These are phyloP conservation scores for Salix brachista DNA, from an alignment of 345 rosid genomes.

Conservation along the genomic window DNA sequence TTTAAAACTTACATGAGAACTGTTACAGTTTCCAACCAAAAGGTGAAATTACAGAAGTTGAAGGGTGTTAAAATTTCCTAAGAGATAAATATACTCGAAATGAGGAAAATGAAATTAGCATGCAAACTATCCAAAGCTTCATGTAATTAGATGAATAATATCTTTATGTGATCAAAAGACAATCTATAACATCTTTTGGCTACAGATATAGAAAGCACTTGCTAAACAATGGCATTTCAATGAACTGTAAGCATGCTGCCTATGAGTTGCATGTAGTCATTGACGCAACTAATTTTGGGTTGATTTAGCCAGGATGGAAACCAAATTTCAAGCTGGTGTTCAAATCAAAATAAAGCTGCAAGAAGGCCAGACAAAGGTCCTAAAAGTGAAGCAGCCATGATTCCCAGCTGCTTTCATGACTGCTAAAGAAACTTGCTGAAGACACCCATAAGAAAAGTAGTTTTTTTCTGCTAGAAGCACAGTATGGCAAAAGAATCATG, in stretches of 20 bases:
- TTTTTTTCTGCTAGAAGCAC: background rate
- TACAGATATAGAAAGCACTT: background rate
- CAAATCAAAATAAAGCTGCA: background rate
- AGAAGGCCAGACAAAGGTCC: background rate
- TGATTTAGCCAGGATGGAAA: background rate
- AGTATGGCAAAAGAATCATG: background rate
- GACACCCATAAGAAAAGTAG: background rate
- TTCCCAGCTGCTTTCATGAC: background rate
- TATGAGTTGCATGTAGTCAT: background rate
- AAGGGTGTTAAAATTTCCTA: background rate
- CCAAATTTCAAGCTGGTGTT: background rate
- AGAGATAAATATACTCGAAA: background rate
- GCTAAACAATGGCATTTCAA: background rate
- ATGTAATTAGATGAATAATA: background rate
- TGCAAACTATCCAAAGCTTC: background rate
- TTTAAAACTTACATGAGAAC: constrained; percentile 9
- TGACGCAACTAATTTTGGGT: background rate
- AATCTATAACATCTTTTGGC: background rate
- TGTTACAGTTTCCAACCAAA: background rate
- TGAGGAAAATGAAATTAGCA: background rate
- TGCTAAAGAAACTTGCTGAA: background rate
- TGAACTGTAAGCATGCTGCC: background rate
- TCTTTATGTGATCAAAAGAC: background rate
- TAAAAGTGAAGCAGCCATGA: background rate
- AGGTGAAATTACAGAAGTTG: constrained; percentile 5